These are phyloP conservation scores for Epichloe amarillans DNA, from an alignment of 2,329 filamentous ascomycete genomes.

Conservation along the genomic window DNA sequence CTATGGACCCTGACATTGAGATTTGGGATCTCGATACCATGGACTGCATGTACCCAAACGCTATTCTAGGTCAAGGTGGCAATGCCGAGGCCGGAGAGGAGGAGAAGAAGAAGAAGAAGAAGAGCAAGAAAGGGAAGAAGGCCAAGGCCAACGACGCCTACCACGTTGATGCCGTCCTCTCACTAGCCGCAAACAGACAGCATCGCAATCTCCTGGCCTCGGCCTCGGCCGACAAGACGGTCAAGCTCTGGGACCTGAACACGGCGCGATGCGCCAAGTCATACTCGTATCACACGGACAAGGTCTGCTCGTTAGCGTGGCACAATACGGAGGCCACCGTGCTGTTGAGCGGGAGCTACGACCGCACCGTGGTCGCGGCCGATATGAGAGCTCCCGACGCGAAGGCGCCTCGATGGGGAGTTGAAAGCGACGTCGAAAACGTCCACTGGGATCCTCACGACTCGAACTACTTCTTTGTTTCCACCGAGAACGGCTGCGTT, in stretches of 20 bases:
- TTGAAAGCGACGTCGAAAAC: constrained; percentile 90
- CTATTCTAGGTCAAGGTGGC: constrained; percentile 71
- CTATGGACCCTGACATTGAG: constrained; percentile 97
- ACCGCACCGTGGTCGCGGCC: constrained; percentile 83
- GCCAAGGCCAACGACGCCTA: constrained; percentile 75
- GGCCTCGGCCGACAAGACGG: constrained; percentile 87
- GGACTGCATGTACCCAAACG: constrained; percentile 96
- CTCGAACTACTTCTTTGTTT: constrained; percentile 85
- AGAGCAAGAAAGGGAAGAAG: constrained; percentile 69
- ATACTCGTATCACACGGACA: constrained; percentile 91
- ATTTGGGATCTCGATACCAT: constrained; percentile 95
- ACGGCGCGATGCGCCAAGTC: constrained; percentile 89
- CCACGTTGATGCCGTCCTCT: constrained; percentile 87
- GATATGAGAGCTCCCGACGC: constrained; percentile 91
- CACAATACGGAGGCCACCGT: constrained; percentile 78
- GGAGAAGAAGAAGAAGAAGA: constrained; percentile 64
- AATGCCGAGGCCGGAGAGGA: constrained; percentile 40
- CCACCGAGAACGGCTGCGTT: constrained; percentile 81
- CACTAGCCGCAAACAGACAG: constrained; percentile 80
- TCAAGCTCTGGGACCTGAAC: constrained; percentile 95
- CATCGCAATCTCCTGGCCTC: constrained; percentile 92
- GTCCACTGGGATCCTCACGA: constrained; percentile 90
- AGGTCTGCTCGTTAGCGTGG: constrained; percentile 94
- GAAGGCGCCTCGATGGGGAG: constrained; percentile 72
- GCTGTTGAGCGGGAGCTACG: constrained; percentile 85